Evolutionary conservation across 495 filamentous ascomycete species (phyloP).

Genomic region (Astrocystis sublimbata): DNA sequence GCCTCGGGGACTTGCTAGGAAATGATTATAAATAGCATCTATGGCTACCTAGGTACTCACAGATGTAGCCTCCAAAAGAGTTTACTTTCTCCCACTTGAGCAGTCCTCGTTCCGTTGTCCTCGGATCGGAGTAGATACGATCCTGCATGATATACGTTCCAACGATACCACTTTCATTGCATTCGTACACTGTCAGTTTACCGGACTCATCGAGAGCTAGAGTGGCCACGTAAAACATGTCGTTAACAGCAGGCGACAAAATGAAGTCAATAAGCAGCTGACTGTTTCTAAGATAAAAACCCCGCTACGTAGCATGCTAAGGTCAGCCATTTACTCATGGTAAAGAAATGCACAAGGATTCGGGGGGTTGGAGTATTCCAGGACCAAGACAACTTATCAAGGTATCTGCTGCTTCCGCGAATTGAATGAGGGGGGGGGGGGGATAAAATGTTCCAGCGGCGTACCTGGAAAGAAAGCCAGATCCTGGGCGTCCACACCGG

Average conservation of each 20-base stretch:
- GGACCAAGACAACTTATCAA: too few relatives aligned
- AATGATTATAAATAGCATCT: too few relatives aligned
- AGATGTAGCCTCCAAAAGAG: conserved; percentile 32
- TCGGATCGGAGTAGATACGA: conserved; percentile 19
- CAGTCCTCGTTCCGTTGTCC: conserved; percentile 14
- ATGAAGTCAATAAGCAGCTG: conserved; percentile 31
- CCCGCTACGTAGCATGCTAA: too few relatives aligned
- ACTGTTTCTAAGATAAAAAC: conserved; percentile 22
- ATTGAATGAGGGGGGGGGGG: too few relatives aligned
- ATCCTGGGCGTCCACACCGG: conserved; percentile 13
- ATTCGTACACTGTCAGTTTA: conserved; percentile 26
- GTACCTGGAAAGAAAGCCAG: conserved; percentile 16
- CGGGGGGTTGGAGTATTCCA: too few relatives aligned
- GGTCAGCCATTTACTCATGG: too few relatives aligned
- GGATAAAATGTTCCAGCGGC: too few relatives aligned
- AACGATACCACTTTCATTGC: conserved; percentile 23
- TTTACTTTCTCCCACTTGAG: conserved; percentile 33
- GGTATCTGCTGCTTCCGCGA: too few relatives aligned
- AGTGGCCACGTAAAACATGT: conserved; percentile 29
- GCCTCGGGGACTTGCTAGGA: too few relatives aligned
- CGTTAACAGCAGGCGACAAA: conserved; percentile 26
- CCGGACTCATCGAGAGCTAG: conserved; percentile 20
- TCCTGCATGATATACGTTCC: conserved; percentile 24
- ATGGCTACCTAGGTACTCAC: too few relatives aligned
- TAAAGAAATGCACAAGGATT: too few relatives aligned